Evolutionary conservation across 2,329 filamentous ascomycete species (phyloP).

Genomic region (Ascochyta koolunga): DNA sequence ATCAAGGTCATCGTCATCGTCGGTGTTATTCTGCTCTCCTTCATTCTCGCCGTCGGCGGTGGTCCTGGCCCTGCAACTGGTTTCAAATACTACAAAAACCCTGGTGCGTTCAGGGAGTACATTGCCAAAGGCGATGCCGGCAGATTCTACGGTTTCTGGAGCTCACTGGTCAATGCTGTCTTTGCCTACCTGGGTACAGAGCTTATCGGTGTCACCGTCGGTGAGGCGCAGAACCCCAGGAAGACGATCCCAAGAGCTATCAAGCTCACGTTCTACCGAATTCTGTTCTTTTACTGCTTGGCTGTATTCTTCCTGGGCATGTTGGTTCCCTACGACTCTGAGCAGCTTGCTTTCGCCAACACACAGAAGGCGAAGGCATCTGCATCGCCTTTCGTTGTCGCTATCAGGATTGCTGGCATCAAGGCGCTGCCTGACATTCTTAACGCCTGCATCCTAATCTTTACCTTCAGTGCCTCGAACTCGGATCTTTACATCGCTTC

Average conservation of each 20-base stretch:
- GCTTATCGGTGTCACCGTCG: slow-evolving; percentile 77
- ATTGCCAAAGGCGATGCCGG: slow-evolving; percentile 42
- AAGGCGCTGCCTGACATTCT: slow-evolving; percentile 68
- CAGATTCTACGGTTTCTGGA: slow-evolving; percentile 62
- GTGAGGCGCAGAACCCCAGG: slow-evolving; percentile 79
- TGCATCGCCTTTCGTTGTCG: slow-evolving; percentile 77
- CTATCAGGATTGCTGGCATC: slow-evolving; percentile 69
- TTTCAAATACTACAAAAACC: slow-evolving; percentile 54
- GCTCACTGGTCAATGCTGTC: slow-evolving; percentile 74
- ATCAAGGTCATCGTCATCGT: slow-evolving; percentile 56
- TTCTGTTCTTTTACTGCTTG: slow-evolving; percentile 79
- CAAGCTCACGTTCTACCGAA: slow-evolving; percentile 81
- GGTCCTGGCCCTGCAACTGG: slow-evolving; percentile 51
- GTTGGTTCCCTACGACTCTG: slow-evolving; percentile 74
- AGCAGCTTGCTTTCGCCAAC: slow-evolving; percentile 64
- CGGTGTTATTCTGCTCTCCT: slow-evolving; percentile 53
- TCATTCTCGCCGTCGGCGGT: slow-evolving; percentile 53
- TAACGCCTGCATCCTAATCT: slow-evolving; percentile 75
- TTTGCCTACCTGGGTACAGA: slow-evolving; percentile 78
- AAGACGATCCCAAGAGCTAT: slow-evolving; percentile 78
- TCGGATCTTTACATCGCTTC: slow-evolving; percentile 78
- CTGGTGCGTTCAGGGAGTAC: slow-evolving; percentile 53
- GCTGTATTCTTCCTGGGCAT: slow-evolving; percentile 77
- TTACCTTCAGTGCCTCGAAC: slow-evolving; percentile 79
- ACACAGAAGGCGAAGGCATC: slow-evolving; percentile 52